Base-by-base conservation (phyloP, 2,329 filamentous ascomycete genomes). In the Cercospora zeina region DNA sequence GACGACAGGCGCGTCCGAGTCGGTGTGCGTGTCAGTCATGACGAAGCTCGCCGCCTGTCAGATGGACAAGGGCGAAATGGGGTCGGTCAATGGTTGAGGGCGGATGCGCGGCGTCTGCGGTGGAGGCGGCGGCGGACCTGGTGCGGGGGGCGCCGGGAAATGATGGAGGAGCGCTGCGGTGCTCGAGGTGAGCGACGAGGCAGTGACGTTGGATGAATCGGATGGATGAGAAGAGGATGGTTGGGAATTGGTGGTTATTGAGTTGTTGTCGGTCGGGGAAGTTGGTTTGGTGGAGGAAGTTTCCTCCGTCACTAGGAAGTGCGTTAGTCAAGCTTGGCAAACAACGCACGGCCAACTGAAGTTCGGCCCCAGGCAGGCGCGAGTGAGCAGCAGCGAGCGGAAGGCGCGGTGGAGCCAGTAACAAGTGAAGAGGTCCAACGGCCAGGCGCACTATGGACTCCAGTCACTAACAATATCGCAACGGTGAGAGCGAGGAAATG, bases 321-420 rank as follows among this genome's bases (percentile, higher is more conserved):
- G 47, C 30, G 47, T 51, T 19, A 51, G 47, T 45, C 47, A 51
- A 21, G 27, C 21, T 27, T 31, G 47, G 24, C 19, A 21, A 51
- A 33, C 47, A 45, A 45, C 47, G 47, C 47, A 51, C 24, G 27
- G 47, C 30, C 47, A 27, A 51, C 24, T 27, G 24, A 51, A 27
- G 30, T 16, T 21, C 24, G 13, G 47, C 47, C n/a, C 6, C 47
- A 51, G 47, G 47, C 47, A 51, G 47, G 47, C 47, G 30, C 47
- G 30, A 51, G 47, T 51, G 47, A 51, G 47, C 47, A 51, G 47
- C 47, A 24, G n/a, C 47, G 24, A 33, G 47, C 47, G 47, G 47
- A 51, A 51, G 47, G 47, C 30, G 30, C 47, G 14, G 1, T 4
- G 47, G 47, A 13, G 4, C 2, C 37, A 42, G 16, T 7, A 13